phyloP scores from a whole-genome alignment of 108 stramenopile species.

The Bacterosira constricta region DNA sequence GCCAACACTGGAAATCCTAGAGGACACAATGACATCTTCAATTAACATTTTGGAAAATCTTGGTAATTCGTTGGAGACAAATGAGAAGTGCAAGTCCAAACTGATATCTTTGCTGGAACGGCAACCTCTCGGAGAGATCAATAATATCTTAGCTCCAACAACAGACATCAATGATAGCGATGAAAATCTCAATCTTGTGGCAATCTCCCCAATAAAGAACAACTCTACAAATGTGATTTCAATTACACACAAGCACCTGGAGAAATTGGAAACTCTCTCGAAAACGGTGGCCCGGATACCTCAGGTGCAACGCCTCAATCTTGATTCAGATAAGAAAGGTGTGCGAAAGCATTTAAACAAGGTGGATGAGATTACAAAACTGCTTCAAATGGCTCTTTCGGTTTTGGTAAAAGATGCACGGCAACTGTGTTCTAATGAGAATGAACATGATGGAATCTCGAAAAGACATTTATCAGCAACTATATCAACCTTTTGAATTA shows the following conservation, averaged over 20 bases:
- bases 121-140: not conserved
- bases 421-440: too few relatives aligned
- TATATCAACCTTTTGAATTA: too few relatives aligned
- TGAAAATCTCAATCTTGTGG: not conserved
- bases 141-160: not conserved
- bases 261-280: conserved; percentile 22
- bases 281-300: conserved; percentile 7
- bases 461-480: not conserved
- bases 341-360: not conserved
- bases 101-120: conserved; percentile 3
- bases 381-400: conserved; percentile 9
- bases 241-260: conserved; percentile 6
- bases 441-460: too few relatives aligned
- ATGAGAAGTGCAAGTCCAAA: conserved; percentile 6
- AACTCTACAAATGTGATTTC: conserved; percentile 1
- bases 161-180: not conserved
- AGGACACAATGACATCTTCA: conserved; percentile 15
- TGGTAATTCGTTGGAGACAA: not conserved
- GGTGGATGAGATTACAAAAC: conserved; percentile 14
- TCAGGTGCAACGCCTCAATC: not conserved
- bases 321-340: not conserved
- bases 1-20: conserved; percentile 20
- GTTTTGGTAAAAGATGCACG: not conserved
- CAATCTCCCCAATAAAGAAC: not conserved
- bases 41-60: conserved; percentile 11